Conservation (phyloP, 1,139 yeast genomes). For the Candida glucosophila region DNA sequence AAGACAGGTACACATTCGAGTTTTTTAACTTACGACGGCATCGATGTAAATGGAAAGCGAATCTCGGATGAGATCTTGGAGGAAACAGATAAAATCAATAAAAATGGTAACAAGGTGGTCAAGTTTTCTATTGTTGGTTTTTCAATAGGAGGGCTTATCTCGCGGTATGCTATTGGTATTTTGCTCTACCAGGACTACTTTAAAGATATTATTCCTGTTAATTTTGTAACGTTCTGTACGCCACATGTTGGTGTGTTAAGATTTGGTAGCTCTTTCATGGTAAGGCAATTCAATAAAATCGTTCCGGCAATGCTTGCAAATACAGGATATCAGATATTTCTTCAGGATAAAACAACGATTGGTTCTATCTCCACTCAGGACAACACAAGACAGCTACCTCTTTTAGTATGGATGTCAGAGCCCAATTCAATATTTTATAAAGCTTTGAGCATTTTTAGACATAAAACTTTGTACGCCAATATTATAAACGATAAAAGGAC, state of each 20-base stretch:
- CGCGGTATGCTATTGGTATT: slow-evolving; percentile 71
- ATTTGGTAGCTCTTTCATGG: slow-evolving; percentile 42
- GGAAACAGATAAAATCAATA: slow-evolving; percentile 28
- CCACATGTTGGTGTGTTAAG: slow-evolving; percentile 78
- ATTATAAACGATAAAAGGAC: slow-evolving; percentile 72
- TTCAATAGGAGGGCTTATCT: slow-evolving; percentile 74
- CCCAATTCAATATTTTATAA: slow-evolving; percentile 51
- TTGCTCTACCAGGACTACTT: slow-evolving; percentile 49
- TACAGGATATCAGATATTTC: slow-evolving; percentile 65
- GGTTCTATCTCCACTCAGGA: slow-evolving; percentile 9
- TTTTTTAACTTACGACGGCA: slow-evolving; percentile 75
- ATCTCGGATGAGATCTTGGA: slow-evolving; percentile 58
- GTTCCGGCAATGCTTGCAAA: slow-evolving; percentile 60
- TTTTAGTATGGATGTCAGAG: slow-evolving; percentile 59
- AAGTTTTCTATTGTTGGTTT: slow-evolving; percentile 70
- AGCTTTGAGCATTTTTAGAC: slow-evolving; percentile 44
- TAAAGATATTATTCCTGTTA: slow-evolving; percentile 38
- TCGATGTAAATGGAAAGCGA: slow-evolving; percentile 74
- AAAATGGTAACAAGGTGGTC: slow-evolving; percentile 22
- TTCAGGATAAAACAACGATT: slow-evolving; percentile 34
- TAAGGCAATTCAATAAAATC: slow-evolving; percentile 46
- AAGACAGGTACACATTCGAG: slow-evolving; percentile 56
- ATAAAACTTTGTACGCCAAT: slow-evolving; percentile 59
- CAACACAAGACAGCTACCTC: slow-evolving; percentile 25
- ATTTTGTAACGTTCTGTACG: slow-evolving; percentile 66